phyloP scores from a whole-genome alignment of 163 green algal genomes.

The Scenedesmus sp. region DNA sequence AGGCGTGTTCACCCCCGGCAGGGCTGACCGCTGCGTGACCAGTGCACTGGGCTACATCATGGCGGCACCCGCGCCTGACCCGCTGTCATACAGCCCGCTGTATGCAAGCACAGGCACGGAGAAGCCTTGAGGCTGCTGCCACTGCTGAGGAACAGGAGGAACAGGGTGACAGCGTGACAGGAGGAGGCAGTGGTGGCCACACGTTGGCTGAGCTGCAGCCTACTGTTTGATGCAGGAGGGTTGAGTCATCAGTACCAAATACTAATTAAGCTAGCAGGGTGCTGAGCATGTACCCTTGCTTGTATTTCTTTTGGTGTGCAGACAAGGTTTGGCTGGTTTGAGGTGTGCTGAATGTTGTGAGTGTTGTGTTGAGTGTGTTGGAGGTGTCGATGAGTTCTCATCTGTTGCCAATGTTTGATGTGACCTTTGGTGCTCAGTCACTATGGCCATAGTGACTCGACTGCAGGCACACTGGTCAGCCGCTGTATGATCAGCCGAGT shows the following conservation, averaged over 20 bases:
- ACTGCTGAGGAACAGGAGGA: background rate
- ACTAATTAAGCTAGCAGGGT: background rate
- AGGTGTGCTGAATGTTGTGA: no score
- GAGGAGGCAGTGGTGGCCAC: background rate
- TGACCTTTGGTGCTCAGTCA: background rate
- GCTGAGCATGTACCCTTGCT: background rate
- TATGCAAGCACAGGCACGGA: conserved; percentile 34
- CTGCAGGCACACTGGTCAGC: background rate
- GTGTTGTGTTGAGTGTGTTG: no score
- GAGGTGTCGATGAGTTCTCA: background rate
- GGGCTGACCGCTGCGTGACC: conserved; percentile 36
- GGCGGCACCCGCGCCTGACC: background rate
- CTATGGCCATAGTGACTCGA: background rate
- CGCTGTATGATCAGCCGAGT: background rate
- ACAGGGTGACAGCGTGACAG: background rate
- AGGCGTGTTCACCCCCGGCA: conserved; percentile 50
- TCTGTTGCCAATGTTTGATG: background rate
- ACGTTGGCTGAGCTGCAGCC: background rate
- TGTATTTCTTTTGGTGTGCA: no score
- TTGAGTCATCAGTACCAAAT: background rate
- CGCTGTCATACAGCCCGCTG: conserved; percentile 12
- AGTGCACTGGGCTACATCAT: conserved; percentile 33
- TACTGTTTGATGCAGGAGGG: background rate
- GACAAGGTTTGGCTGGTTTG: background rate
- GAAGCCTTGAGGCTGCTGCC: conserved; percentile 2